phyloP scores from a whole-genome alignment of 139 green algal species.

The Auxenochlorella pyrenoidosa region DNA sequence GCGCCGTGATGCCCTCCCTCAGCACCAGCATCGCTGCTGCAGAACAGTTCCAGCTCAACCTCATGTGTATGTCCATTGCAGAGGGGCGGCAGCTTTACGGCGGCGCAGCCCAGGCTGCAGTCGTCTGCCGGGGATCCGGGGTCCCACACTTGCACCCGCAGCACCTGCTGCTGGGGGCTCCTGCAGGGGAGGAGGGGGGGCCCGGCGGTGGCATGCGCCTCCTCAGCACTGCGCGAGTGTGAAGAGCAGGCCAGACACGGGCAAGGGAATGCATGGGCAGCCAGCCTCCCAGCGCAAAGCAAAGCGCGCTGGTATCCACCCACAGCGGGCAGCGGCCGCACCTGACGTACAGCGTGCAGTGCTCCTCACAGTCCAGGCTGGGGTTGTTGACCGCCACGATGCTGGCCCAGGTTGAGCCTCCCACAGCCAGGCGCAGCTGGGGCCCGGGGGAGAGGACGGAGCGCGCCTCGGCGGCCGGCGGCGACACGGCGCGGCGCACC shows the following conservation, averaged over 20 bases:
- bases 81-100: not conserved
- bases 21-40: too few species aligned
- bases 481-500: not conserved
- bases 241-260: too few species aligned
- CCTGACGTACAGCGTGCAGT: conserved; percentile 15
- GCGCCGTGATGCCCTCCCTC: not conserved
- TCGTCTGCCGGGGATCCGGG: not conserved
- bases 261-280: not conserved
- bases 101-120: not conserved
- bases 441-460: not conserved
- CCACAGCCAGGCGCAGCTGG: conserved; percentile 17
- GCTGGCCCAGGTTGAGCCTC: not conserved
- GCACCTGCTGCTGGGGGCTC: not conserved
- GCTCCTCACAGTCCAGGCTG: conserved; percentile 31
- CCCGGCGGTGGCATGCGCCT: too few species aligned
- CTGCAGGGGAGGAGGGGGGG: not conserved
- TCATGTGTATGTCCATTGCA: not conserved
- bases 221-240: too few species aligned
- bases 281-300: too few species aligned
- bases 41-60: not conserved
- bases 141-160: not conserved
- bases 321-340: not conserved
- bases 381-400: conserved; percentile 8
- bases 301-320: not conserved
- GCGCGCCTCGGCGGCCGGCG: conserved; percentile 3